These are phyloP conservation scores for Pelargonium australe DNA, from an alignment of 441 rosid species.

Conservation along the genomic window DNA sequence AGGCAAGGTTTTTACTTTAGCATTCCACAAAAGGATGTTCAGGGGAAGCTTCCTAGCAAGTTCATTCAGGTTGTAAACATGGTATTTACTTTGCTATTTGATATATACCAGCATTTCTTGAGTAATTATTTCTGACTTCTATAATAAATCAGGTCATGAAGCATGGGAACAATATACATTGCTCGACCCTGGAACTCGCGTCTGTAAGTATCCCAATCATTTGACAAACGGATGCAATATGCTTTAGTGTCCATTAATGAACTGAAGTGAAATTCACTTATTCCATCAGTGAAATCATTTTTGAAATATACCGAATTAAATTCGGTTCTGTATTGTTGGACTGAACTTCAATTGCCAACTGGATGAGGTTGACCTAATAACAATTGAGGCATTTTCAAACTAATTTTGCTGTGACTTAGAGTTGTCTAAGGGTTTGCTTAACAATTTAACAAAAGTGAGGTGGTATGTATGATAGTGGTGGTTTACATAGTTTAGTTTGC, in stretches of 20 bases:
- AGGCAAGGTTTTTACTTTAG: conserved; percentile 96
- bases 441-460: not conserved
- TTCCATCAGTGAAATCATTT: not conserved
- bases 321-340: conserved; percentile 3
- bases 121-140: conserved; percentile 23
- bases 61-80: conserved; percentile 68
- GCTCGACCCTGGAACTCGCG: conserved; percentile 91
- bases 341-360: conserved; percentile 13
- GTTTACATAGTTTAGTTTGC: not conserved
- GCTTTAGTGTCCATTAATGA: conserved; percentile 7
- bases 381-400: not conserved
- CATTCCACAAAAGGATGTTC: conserved; percentile 78
- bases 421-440: not conserved
- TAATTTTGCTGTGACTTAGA: not conserved
- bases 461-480: not conserved
- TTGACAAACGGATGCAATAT: conserved; percentile 9
- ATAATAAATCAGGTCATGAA: conserved; percentile 57
- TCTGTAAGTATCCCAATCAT: conserved; percentile 57
- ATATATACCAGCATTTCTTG: conserved; percentile 15
- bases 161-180: conserved; percentile 90
- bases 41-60: conserved; percentile 86
- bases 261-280: conserved; percentile 9
- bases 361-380: conserved; percentile 5
- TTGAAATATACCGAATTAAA: not conserved
- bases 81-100: conserved; percentile 16